phyloP scores from a whole-genome alignment of 768 basidiomycete species.

The Obba rivulosa region DNA sequence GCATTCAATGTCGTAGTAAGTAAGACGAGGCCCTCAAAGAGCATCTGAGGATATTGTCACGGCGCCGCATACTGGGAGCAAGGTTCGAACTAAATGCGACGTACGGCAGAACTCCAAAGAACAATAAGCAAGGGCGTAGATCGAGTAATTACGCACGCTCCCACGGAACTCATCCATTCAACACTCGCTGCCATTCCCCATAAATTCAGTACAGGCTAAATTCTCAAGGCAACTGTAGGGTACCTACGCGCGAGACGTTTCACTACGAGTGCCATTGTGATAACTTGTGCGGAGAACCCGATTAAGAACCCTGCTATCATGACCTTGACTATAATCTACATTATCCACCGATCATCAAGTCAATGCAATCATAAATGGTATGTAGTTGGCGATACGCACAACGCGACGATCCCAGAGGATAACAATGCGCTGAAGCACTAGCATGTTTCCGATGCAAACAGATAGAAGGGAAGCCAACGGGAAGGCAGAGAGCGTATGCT shows the following conservation, averaged over 20 bases:
- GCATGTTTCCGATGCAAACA: constrained; percentile 26
- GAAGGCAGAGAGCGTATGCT: constrained; percentile 16
- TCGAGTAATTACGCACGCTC: constrained; percentile 23
- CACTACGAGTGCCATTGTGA: constrained; percentile 20
- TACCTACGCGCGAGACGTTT: constrained; percentile 20
- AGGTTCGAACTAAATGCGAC: no score
- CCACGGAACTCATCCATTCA: constrained; percentile 12
- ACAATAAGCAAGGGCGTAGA: constrained; percentile 16
- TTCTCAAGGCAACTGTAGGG: no score
- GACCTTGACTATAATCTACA: constrained; percentile 17
- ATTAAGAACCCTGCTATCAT: constrained; percentile 22
- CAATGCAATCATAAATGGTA: neutral
- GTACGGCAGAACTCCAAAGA: constrained; percentile 30
- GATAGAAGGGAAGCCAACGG: constrained; percentile 24
- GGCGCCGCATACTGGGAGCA: no score
- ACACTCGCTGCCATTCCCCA: constrained; percentile 19
- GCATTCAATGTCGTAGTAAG: constrained; percentile 29
- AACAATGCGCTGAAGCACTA: constrained; percentile 30
- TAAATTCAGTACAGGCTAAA: neutral
- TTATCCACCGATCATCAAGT: neutral
- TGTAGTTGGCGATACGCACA: constrained; percentile 8
- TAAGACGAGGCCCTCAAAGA: constrained; percentile 31
- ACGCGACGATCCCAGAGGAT: constrained; percentile 32
- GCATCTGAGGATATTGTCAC: no score
- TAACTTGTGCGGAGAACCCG: constrained; percentile 20